Evolutionary conservation across 495 filamentous ascomycete genomes (phyloP), one percentile per base, ranked within the genome.

Genomic region (Penicillium subrubescens): DNA sequence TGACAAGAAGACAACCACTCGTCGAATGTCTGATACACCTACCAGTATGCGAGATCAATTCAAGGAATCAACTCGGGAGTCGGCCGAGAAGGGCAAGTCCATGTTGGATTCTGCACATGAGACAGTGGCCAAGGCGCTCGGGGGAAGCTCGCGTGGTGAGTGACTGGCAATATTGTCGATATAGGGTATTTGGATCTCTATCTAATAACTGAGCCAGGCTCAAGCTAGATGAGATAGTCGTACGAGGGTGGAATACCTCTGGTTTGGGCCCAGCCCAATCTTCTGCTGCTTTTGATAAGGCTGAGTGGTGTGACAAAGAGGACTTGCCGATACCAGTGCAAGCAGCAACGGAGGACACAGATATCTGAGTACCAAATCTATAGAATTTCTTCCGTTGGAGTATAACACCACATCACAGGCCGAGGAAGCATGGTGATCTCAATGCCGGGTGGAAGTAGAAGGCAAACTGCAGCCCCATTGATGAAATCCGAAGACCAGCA

Each of bases 1-100:
- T 27, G 74, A 75, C 52, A 71, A 59, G 14, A 72, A 70, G 53
- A 43, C 74, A 8, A 71, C 72, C 2, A 39, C 69, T n/a, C 72
- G 70, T 56, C 69, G 69, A 8, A 8, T 77, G 17, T 75, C 72
- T 11, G 72, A 75, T 61, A 71, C 63, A 5, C 73, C 73, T 1
- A 57, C 43, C 15, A 62, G 48, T 31, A 33, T 57, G 19, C 57
- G 57, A 52, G 33, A 48, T 21, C 39, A 52, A 11, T 67, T 66
- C 6, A 12, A 41, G 21, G 46, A 64, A 59, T 17, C 33, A 44
- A 25, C 50, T 44, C 12, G 27, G 2, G 48, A 41, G 14, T 31
- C 46, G 11, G 44, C 5, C 15, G 35, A 41, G 33, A 29, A 21
- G 54, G 44, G 44, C 11, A 67, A 67, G 60, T 59, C 66, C 12